Conservation (phyloP, 2,329 filamentous ascomycete genomes). For the Aspergillus ruber region DNA sequence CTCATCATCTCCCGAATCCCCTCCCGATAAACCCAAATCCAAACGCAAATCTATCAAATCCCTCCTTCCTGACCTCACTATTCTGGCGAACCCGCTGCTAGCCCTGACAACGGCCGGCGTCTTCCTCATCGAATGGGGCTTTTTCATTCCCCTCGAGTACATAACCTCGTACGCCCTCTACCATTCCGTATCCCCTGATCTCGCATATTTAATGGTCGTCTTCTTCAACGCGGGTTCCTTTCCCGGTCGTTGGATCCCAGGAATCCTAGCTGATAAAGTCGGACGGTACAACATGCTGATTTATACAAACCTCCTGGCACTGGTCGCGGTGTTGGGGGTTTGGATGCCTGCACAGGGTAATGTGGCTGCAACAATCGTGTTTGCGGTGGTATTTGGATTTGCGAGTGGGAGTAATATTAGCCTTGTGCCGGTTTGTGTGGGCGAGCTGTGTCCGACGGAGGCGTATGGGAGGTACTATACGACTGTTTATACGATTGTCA, state of each 20-base stretch:
- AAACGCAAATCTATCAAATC: neutral
- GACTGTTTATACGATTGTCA: constrained; percentile 28
- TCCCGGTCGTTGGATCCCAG: constrained; percentile 17
- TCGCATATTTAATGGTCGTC: constrained; percentile 18
- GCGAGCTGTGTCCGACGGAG: constrained; percentile 39
- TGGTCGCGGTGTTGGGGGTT: constrained; percentile 18
- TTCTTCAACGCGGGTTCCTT: constrained; percentile 19
- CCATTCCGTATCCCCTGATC: constrained; percentile 6
- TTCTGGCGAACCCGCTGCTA: constrained; percentile 10
- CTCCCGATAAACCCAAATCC: constrained; percentile 1
- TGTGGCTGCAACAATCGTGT: constrained; percentile 13
- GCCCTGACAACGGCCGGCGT: constrained; percentile 13
- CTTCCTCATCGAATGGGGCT: constrained; percentile 17
- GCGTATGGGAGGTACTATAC: constrained; percentile 38
- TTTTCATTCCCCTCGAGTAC: constrained; percentile 21
- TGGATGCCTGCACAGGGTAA: constrained; percentile 21
- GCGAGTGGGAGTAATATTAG: constrained; percentile 33
- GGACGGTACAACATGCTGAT: constrained; percentile 25
- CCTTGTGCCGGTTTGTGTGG: constrained; percentile 39
- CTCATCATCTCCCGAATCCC: neutral
- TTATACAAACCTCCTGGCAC: constrained; percentile 18
- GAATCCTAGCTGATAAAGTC: constrained; percentile 17
- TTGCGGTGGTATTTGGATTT: constrained; percentile 29
- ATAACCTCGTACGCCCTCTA: constrained; percentile 15
- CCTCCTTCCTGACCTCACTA: constrained; percentile 13